Evolutionary conservation across 495 filamentous ascomycete species (phyloP).

Genomic region (Daldinia bambusicola): DNA sequence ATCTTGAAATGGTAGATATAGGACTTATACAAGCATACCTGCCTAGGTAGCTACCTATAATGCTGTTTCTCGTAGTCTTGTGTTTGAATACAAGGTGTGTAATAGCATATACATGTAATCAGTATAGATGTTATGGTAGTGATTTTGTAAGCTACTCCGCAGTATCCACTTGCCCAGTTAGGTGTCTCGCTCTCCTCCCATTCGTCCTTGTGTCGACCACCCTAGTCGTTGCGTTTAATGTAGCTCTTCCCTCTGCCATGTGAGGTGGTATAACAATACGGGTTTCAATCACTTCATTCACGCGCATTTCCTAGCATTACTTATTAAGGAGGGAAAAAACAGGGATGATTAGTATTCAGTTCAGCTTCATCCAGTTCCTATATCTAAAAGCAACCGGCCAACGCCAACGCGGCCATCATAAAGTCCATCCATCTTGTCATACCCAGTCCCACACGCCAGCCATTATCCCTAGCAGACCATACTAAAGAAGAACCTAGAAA

Average conservation of each 20-base stretch:
- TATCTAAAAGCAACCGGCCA: constrained; percentile 9
- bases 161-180: background rate
- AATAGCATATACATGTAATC: no score
- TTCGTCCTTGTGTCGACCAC: background rate
- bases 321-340: constrained; percentile 6
- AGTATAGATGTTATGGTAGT: no score
- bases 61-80: no score
- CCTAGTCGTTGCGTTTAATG: background rate
- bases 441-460: constrained; percentile 10
- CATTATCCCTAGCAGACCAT: constrained; percentile 7
- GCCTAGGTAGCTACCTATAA: no score
- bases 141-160: no score
- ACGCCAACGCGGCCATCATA: constrained; percentile 29
- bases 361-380: constrained; percentile 4
- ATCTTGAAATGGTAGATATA: no score
- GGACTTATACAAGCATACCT: no score
- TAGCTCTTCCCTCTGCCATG: no score
- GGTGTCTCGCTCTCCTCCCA: background rate
- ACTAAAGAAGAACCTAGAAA: constrained; percentile 8
- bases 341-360: background rate
- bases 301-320: constrained; percentile 21
- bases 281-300: background rate
- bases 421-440: constrained; percentile 7
- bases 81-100: no score
- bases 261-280: background rate